Evolutionary conservation across 495 filamentous ascomycete species (phyloP).

Genomic region (Penicillium angulare): DNA sequence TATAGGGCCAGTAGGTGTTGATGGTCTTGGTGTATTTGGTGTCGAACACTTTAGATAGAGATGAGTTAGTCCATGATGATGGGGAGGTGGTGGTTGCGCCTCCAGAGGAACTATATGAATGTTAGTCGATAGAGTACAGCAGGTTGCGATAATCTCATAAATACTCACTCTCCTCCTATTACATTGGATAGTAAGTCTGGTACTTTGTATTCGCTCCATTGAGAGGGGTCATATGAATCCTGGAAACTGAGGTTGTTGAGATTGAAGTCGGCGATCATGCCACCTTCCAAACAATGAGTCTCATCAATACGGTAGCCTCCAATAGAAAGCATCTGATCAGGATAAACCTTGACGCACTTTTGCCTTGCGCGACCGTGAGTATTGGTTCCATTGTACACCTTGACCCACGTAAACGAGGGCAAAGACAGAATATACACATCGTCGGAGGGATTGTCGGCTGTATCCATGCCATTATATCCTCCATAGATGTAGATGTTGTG

Average conservation of each 20-base stretch:
- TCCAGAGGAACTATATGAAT: slow-evolving; percentile 41
- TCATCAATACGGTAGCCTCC: slow-evolving; percentile 47
- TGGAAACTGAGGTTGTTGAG: slow-evolving; percentile 58
- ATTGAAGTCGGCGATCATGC: slow-evolving; percentile 63
- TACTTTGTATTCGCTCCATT: slow-evolving; percentile 59
- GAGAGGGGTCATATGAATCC: slow-evolving; percentile 56
- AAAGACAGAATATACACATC: slow-evolving; percentile 74
- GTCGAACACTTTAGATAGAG: slow-evolving; percentile 52
- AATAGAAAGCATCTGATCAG: slow-evolving; percentile 72
- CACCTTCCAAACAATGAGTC: slow-evolving; percentile 48
- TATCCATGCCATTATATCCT: slow-evolving; percentile 55
- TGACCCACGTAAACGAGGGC: slow-evolving; percentile 75
- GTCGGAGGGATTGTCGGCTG: slow-evolving; percentile 44
- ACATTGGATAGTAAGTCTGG: slow-evolving; percentile 52
- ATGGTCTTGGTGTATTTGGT: slow-evolving; percentile 57
- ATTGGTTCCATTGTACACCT: slow-evolving; percentile 47
- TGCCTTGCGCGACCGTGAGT: slow-evolving; percentile 59
- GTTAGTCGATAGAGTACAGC: no score
- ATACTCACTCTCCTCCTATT: slow-evolving; percentile 62
- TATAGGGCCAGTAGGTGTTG: slow-evolving; percentile 60
- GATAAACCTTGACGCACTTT: slow-evolving; percentile 64
- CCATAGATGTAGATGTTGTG: slow-evolving; percentile 78
- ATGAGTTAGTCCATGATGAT: slow-evolving; percentile 49
- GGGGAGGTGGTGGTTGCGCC: slow-evolving; percentile 56
- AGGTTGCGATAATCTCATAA: no score